Base-by-base conservation (phyloP, 495 filamentous ascomycete species). In the Daldinia loculata region DNA sequence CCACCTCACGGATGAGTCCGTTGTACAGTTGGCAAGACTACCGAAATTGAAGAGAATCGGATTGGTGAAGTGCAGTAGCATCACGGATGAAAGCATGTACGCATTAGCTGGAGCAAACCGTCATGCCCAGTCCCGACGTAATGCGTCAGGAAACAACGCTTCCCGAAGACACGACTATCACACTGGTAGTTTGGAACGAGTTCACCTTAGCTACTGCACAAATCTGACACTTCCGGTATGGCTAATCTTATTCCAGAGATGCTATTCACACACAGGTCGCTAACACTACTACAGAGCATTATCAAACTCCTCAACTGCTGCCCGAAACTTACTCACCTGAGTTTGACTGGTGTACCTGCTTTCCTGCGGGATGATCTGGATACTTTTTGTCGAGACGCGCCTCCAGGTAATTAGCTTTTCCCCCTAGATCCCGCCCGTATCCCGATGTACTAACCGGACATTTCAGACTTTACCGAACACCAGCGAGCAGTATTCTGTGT, bases 401-500 rank as follows among this genome's bases (percentile, higher is more conserved):
- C 95, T 43, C 79, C 85, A 61, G 90, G 90, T 90, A 82, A 56
- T 80, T 80, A 66, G 22, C 22, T 24, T 45, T 60, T 39, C 43
- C 14, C 29, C 29, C 36, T 43, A 14, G 9, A 51, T 50, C 32
- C 24, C 3, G 27, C 60, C 32, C 22, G 41, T 48, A 11, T 8
- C 1, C 26, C 11, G n/a, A 48, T 12, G 62, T 48, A 38, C 67
- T 80, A 84, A 74, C 83, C 61, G 15, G 9, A 38, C 51, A 6
- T 58, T 24, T 56, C 17, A 90, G 96, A 98, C 80, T 99, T 99
- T 76, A 98, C 94, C 34, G 90, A 95, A 6, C 93, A 97, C 74
- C 95, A 99, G 77, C 89, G 95, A 61, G 89, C 92, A 8, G 93
- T 98, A 22, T 99, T 96, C 78, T 99, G 96, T 77, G 96, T 99